Conservation (phyloP, 768 basidiomycete genomes). For the Boletus reticuloceps region DNA sequence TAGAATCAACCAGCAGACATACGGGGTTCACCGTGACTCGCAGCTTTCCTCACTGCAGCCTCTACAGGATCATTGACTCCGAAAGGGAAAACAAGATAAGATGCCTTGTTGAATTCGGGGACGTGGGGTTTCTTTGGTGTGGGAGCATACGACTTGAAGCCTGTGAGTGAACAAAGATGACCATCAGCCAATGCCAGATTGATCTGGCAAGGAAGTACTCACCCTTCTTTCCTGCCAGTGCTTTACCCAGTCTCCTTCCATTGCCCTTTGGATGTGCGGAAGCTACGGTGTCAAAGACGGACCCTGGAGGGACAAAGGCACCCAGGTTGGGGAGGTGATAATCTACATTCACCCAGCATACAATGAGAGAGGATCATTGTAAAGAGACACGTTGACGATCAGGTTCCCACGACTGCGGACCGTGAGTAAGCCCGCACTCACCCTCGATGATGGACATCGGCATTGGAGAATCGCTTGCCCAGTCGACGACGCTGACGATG, state of each 20-base stretch:
- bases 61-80: conserved; percentile 83
- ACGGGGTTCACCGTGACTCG: conserved; percentile 16
- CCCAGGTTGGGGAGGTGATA: conserved; percentile 23
- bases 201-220: neutral
- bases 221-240: conserved; percentile 12
- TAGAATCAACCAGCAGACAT: neutral
- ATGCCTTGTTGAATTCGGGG: conserved; percentile 33
- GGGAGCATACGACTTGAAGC: conserved; percentile 7
- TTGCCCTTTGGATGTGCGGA: neutral
- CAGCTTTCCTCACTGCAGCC: conserved; percentile 33
- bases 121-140: conserved; percentile 7
- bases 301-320: conserved; percentile 24
- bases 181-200: neutral
- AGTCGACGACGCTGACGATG: conserved; percentile 89
- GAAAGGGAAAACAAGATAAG: conserved; percentile 74
- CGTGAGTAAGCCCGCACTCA: conserved; percentile 9
- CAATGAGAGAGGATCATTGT: neutral
- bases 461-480: conserved; percentile 79
- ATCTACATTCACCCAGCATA: too few species aligned
- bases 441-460: conserved; percentile 23
- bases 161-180: too few species aligned
- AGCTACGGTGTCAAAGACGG: conserved; percentile 15
- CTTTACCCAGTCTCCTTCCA: conserved; percentile 14
- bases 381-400: neutral
- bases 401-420: conserved; percentile 1